Evolutionary conservation across 2,329 filamentous ascomycete genomes (phyloP).

Genomic region (Neopestalotiopsis clavispora): DNA sequence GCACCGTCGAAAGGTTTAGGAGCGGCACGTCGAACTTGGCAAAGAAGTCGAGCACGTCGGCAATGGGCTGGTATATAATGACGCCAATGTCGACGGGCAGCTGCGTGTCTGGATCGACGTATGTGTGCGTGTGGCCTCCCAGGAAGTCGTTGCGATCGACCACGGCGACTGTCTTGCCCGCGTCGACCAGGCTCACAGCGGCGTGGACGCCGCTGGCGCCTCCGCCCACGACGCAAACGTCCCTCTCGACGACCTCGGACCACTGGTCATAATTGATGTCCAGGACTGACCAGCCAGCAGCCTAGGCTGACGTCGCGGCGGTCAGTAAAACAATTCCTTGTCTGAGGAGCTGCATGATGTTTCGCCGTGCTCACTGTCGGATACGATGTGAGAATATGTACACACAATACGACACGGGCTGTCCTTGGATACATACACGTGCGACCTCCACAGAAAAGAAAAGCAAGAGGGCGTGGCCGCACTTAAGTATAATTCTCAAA

Average conservation of each 20-base stretch:
- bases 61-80: constrained; percentile 5
- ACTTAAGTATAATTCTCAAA: neutral
- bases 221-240: constrained; percentile 18
- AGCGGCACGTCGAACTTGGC: constrained; percentile 6
- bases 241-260: constrained; percentile 3
- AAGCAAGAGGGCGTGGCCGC: neutral
- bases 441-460: neutral
- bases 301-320: neutral
- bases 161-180: constrained; percentile 9
- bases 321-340: neutral
- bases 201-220: constrained; percentile 13
- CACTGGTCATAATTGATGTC: constrained; percentile 2
- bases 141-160: constrained; percentile 10
- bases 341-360: neutral
- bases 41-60: constrained; percentile 12
- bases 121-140: constrained; percentile 17
- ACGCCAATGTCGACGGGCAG: constrained; percentile 15
- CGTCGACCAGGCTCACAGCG: constrained; percentile 9
- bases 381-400: neutral
- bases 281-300: neutral
- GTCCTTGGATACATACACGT: neutral
- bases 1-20: neutral
- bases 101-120: constrained; percentile 7
- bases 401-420: neutral
- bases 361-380: neutral